Conservation (phyloP, 352 stramenopile genomes). For the Globisporangium spiculum region DNA sequence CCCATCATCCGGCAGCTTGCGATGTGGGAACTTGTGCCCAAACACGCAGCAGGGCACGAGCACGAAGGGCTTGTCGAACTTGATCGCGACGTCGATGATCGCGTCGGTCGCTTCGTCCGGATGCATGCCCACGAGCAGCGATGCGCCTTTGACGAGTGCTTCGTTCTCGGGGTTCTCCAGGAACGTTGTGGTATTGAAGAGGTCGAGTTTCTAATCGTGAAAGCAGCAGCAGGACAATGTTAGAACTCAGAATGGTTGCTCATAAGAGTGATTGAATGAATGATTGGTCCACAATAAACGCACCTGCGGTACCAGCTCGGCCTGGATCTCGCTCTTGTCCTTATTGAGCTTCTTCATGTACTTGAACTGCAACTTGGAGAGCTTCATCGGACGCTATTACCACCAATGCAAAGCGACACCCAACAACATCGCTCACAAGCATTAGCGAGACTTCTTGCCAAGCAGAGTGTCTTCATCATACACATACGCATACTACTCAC, state of each 20-base stretch:
- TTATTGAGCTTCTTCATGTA: slow-evolving; percentile 64
- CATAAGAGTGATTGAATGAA: too few species aligned
- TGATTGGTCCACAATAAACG: neutral
- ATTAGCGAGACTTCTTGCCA: neutral
- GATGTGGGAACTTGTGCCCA: slow-evolving; percentile 85
- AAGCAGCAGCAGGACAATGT: slow-evolving; percentile 3
- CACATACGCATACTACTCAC: slow-evolving; percentile 25
- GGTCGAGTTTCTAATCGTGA: slow-evolving; percentile 34
- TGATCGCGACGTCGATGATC: slow-evolving; percentile 91
- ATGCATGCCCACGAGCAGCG: slow-evolving; percentile 92
- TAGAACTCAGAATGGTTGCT: neutral
- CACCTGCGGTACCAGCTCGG: slow-evolving; percentile 58
- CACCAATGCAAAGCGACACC: slow-evolving; percentile 17
- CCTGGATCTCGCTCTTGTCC: slow-evolving; percentile 22
- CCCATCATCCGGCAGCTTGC: slow-evolving; percentile 34
- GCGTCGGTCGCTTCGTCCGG: slow-evolving; percentile 94
- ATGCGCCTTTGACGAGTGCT: slow-evolving; percentile 64
- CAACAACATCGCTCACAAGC: neutral
- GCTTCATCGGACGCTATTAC: slow-evolving; percentile 60
- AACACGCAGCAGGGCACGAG: slow-evolving; percentile 97
- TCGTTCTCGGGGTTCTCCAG: slow-evolving; percentile 43
- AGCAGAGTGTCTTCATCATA: neutral
- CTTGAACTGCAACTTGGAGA: slow-evolving; percentile 69
- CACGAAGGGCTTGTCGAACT: slow-evolving; percentile 91
- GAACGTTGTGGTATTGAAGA: slow-evolving; percentile 66